Percentiles rank a stretch among this genome's conserved stretches.
phyloP scores from a whole-genome alignment of 2,329 filamentous ascomycete species.

The Diaporthe aspalathi region DNA sequence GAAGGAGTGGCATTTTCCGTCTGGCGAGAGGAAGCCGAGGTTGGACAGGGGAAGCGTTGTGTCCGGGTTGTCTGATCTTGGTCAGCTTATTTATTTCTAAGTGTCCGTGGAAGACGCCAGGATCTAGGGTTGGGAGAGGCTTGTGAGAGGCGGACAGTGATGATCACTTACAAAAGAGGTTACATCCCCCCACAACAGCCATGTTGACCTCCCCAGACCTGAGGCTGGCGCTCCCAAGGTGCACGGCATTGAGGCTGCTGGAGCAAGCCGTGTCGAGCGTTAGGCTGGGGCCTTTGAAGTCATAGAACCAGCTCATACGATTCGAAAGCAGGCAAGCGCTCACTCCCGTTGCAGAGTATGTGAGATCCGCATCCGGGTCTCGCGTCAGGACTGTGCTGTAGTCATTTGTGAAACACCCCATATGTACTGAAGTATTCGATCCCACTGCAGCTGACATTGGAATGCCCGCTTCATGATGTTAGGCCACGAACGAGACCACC shows the following conservation, averaged over 20 bases:
- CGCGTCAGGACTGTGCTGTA: constrained; percentile 39
- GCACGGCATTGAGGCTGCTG: constrained; percentile 26
- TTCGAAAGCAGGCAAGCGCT: not conserved
- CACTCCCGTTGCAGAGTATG: constrained; percentile 51
- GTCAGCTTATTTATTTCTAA: too few relatives aligned
- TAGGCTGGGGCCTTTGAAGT: constrained; percentile 51
- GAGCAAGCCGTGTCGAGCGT: constrained; percentile 55
- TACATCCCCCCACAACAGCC: constrained; percentile 14
- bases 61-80: constrained; percentile 50
- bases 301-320: constrained; percentile 56
- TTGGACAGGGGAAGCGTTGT: constrained; percentile 67
- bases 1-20: constrained; percentile 49
- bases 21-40: constrained; percentile 54
- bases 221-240: constrained; percentile 31
- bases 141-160: not conserved
- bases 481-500: not conserved
- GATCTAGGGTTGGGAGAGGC: not conserved
- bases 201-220: constrained; percentile 21
- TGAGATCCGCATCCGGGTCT: constrained; percentile 41
- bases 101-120: not conserved
- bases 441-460: constrained; percentile 3
- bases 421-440: constrained; percentile 40
- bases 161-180: not conserved
- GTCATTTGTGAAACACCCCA: constrained; percentile 45
- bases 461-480: constrained; percentile 8